A percentile compares a stretch with the other conserved stretches of the same genome.
phyloP scores from a whole-genome alignment of 2,329 filamentous ascomycete species.

The Aureobasidium zeae region DNA sequence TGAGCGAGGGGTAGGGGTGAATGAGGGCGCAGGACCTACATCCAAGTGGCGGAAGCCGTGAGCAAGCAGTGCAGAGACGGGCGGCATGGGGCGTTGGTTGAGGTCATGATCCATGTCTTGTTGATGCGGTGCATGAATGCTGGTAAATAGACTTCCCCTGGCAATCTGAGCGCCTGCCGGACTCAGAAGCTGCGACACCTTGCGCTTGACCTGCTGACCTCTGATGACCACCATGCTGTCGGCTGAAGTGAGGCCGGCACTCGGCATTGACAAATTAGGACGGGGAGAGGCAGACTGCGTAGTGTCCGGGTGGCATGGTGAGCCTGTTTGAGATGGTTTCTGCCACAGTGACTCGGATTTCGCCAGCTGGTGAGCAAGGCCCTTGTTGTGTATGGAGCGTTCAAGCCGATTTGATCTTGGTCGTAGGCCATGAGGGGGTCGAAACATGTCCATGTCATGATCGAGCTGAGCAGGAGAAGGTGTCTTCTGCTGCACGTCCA shows the following conservation, averaged over 20 bases:
- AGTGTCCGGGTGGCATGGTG: too few relatives aligned
- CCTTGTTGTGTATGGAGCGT: neutral
- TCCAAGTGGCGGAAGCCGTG: neutral
- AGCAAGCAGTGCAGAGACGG: constrained; percentile 1
- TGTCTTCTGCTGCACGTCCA: neutral
- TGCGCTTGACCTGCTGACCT: neutral
- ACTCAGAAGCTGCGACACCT: neutral
- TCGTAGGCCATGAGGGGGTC: neutral
- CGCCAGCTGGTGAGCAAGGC: neutral
- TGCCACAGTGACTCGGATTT: too few relatives aligned
- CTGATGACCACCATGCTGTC: neutral
- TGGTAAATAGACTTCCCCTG: too few relatives aligned
- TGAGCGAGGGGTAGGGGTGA: neutral
- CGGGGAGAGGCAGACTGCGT: neutral
- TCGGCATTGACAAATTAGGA: neutral
- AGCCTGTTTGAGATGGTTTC: too few relatives aligned
- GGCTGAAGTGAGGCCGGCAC: neutral
- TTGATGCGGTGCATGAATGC: neutral
- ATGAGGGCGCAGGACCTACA: neutral
- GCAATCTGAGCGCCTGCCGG: too few relatives aligned
- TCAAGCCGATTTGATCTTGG: neutral
- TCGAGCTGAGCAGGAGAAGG: too few relatives aligned
- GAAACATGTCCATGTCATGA: too few relatives aligned
- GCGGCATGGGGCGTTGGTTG: neutral
- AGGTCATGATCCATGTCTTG: neutral